A percentile compares a stretch with the other conserved stretches of the same genome.
These are phyloP conservation scores for Batkoa obscura DNA, from an alignment of 371 early-diverging fungal genomes.

Conservation along the genomic window DNA sequence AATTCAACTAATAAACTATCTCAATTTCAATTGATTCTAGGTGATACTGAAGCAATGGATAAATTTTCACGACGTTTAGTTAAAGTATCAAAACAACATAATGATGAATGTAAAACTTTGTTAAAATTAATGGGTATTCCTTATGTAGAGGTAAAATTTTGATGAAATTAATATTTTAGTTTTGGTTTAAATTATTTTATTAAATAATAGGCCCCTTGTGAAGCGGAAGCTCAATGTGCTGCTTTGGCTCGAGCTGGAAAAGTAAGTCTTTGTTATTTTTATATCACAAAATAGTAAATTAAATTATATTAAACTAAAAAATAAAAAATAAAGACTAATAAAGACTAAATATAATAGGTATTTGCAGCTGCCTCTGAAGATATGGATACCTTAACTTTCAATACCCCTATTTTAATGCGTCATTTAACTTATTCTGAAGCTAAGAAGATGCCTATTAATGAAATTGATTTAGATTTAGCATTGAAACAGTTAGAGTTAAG, in stretches of 20 bases:
- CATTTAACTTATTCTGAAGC: slow-evolving; percentile 90
- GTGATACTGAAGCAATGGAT: slow-evolving; percentile 65
- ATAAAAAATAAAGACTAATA: background rate
- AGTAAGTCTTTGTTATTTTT: slow-evolving; percentile 10
- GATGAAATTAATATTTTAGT: background rate
- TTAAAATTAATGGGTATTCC: slow-evolving; percentile 96
- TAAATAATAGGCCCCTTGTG: slow-evolving; percentile 70
- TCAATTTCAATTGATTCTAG: no score
- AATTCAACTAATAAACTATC: no score
- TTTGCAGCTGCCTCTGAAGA: slow-evolving; percentile 98
- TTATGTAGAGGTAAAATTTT: slow-evolving; percentile 41
- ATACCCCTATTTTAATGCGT: slow-evolving; percentile 77
- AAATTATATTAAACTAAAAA: no score
- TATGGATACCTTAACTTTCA: slow-evolving; percentile 99
- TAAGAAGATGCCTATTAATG: slow-evolving; percentile 85
- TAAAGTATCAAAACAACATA: slow-evolving; percentile 88
- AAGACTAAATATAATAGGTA: slow-evolving; percentile 24
- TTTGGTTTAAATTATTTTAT: background rate
- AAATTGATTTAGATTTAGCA: slow-evolving; percentile 68
- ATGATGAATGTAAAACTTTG: slow-evolving; percentile 84
- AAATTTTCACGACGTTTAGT: slow-evolving; percentile 86
- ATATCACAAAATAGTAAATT: no score
- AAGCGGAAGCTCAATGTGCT: slow-evolving; percentile 99
- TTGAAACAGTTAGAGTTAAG: slow-evolving; percentile 68
- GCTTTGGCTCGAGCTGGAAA: slow-evolving; percentile 72